A percentile compares a stretch with the other conserved stretches of the same genome.
Conservation (phyloP, 1,139 yeast genomes). For the Wickerhamomyces sp. region DNA sequence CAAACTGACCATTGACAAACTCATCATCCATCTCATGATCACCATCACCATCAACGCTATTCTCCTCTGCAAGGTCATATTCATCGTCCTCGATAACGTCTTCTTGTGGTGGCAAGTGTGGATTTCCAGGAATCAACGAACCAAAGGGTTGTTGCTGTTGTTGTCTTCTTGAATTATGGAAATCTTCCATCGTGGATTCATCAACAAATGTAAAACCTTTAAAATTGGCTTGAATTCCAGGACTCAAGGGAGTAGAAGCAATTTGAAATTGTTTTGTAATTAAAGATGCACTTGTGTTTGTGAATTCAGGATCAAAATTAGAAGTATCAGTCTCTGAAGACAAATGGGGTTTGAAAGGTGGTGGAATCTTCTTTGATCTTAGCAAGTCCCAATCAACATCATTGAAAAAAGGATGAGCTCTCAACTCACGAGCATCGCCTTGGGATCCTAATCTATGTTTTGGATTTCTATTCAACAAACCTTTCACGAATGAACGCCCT, state of each 20-base stretch:
- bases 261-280: conserved; percentile 53
- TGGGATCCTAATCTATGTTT: conserved; percentile 88
- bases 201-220: conserved; percentile 96
- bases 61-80: conserved; percentile 46
- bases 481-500: conserved; percentile 93
- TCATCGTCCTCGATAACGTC: conserved; percentile 77
- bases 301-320: conserved; percentile 95
- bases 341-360: conserved; percentile 94
- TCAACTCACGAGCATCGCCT: conserved; percentile 86
- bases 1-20: conserved; percentile 87
- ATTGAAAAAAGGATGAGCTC: conserved; percentile 84
- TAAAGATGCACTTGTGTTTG: conserved; percentile 82
- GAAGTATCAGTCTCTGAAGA: conserved; percentile 89
- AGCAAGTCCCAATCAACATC: conserved; percentile 89
- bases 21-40: conserved; percentile 59
- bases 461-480: conserved; percentile 90
- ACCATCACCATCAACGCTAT: conserved; percentile 37
- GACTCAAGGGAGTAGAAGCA: conserved; percentile 70
- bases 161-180: conserved; percentile 37
- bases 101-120: conserved; percentile 75
- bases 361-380: conserved; percentile 80
- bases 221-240: conserved; percentile 93
- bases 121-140: conserved; percentile 73
- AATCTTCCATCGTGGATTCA: conserved; percentile 89
- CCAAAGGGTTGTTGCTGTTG: conserved; percentile 43